Evolutionary conservation across 345 rosid genomes (phyloP), one percentile per base, ranked within the genome.

Genomic region (Dipteronia sinensis): DNA sequence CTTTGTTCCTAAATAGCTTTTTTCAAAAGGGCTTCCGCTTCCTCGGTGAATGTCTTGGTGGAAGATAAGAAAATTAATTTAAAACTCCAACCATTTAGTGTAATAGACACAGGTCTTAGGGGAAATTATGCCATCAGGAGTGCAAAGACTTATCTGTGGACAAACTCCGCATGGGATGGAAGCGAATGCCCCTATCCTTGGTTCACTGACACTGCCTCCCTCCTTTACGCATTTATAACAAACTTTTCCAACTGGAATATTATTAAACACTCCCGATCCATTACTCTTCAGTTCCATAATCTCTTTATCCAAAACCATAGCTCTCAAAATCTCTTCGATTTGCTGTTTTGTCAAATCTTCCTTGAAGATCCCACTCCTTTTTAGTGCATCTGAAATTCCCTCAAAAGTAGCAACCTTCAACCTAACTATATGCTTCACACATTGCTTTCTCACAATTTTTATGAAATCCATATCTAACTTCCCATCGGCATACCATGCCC

Each of bases 151-250:
- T 16, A 90, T 86, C 20, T 84, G 86, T 0, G 98, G 98, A 81
- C 98, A 93, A 68, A 82, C 94, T 53, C 95, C 95, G 10, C 98
- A 95, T n/a, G 97, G 97, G 13, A 93, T 77, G 3, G 91, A 88
- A 83, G 94, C 90, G 77, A 94, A 81, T 10, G 91, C 86, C 12
- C 91, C 93, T 8, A 10, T 71, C 65, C 79, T 88, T 0, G 81
- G 83, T 22, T 88, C 91, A 56, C 76, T 91, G n/a, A 74, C 80
- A 20, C 49, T 44, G 2, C 77, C 79, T 0, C 82, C 83, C 69
- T 69, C 87, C 22, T 83, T 77, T 0, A 77, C 63, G 61, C 81
- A 56, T 59, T 77, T 88, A 59, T 90, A 92, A 65, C 95, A 92
- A 81, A 86, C 59, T 73, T 82, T 85, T 22, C 92, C 91, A 4